Evolutionary conservation across 768 basidiomycete species (phyloP).

Genomic region (Mycena rebaudengoi): DNA sequence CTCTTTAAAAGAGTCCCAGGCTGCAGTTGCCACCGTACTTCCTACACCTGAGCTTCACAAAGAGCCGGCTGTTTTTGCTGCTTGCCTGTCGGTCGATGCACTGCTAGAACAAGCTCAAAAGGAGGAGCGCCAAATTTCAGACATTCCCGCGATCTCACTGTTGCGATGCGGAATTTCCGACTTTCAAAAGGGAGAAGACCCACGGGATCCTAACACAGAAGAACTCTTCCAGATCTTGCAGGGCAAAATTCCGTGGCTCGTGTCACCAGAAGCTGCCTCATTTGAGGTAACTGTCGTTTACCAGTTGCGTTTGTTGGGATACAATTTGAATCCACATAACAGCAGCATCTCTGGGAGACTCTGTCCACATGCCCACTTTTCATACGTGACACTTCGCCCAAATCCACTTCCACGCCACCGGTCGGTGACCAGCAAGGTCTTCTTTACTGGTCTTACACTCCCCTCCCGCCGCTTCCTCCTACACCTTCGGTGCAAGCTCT

Average conservation of each 20-base stretch:
- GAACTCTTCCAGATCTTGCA: conserved; percentile 69
- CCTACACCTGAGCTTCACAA: conserved; percentile 61
- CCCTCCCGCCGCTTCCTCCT: conserved; percentile 42
- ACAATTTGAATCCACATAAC: conserved; percentile 39
- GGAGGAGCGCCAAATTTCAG: conserved; percentile 37
- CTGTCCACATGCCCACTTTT: conserved; percentile 64
- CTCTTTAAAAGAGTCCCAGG: conserved; percentile 64
- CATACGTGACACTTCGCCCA: conserved; percentile 39
- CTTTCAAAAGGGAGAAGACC: conserved; percentile 46
- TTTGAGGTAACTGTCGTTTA: conserved; percentile 56
- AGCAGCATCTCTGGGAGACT: conserved; percentile 68
- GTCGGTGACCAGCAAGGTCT: conserved; percentile 27
- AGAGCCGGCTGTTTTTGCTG: conserved; percentile 54
- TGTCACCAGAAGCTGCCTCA: conserved; percentile 55
- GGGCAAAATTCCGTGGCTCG: conserved; percentile 65
- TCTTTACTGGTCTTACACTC: conserved; percentile 51
- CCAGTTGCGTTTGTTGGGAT: background rate
- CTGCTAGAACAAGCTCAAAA: conserved; percentile 40
- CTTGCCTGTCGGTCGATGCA: conserved; percentile 56
- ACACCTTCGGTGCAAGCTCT: conserved; percentile 51
- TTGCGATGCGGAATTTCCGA: conserved; percentile 71
- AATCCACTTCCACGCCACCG: conserved; percentile 19
- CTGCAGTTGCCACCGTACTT: conserved; percentile 61
- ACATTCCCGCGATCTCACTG: conserved; percentile 60
- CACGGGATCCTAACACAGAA: conserved; percentile 57